These are phyloP conservation scores for Xylariaceae sp. DNA, from an alignment of 2,329 filamentous ascomycete species.

Conservation along the genomic window DNA sequence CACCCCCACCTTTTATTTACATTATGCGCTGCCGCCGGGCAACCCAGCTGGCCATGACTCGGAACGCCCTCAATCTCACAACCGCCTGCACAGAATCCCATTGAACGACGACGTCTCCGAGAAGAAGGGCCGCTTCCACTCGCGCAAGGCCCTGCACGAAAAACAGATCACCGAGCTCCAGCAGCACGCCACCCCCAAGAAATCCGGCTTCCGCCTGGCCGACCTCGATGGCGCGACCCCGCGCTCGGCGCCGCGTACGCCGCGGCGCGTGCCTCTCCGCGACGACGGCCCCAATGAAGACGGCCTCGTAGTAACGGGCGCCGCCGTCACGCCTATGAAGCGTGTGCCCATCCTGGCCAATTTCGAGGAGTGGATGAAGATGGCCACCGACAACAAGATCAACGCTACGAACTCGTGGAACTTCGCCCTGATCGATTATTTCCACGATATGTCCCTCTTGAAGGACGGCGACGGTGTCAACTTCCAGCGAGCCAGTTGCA, in stretches of 20 bases:
- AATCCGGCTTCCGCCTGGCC: conserved; percentile 54
- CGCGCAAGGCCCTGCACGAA: conserved; percentile 81
- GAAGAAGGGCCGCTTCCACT: conserved; percentile 81
- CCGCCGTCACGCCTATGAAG: conserved; percentile 89
- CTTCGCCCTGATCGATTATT: conserved; percentile 99
- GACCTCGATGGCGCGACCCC: conserved; percentile 54
- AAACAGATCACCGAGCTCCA: conserved; percentile 90
- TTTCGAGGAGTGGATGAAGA: conserved; percentile 99
- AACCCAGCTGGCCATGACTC: background rate
- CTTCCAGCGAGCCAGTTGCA: conserved; percentile 97
- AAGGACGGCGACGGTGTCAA: conserved; percentile 97
- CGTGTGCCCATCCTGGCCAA: conserved; percentile 92
- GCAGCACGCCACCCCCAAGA: conserved; percentile 67
- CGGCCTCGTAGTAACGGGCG: conserved; percentile 63
- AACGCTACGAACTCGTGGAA: conserved; percentile 99
- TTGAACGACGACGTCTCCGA: conserved; percentile 94
- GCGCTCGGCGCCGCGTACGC: conserved; percentile 53
- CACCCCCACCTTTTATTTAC: conserved; percentile 9
- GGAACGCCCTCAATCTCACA: too few species aligned
- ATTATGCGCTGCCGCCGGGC: conserved; percentile 8
- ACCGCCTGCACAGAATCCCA: conserved; percentile 62
- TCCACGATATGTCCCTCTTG: conserved; percentile 96
- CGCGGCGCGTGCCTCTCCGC: conserved; percentile 37
- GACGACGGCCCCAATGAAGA: conserved; percentile 52
- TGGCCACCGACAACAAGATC: conserved; percentile 99